A percentile compares a stretch with the other conserved stretches of the same genome.
phyloP scores from a whole-genome alignment of 495 filamentous ascomycete genomes.

The Lindgomyces ingoldianus region DNA sequence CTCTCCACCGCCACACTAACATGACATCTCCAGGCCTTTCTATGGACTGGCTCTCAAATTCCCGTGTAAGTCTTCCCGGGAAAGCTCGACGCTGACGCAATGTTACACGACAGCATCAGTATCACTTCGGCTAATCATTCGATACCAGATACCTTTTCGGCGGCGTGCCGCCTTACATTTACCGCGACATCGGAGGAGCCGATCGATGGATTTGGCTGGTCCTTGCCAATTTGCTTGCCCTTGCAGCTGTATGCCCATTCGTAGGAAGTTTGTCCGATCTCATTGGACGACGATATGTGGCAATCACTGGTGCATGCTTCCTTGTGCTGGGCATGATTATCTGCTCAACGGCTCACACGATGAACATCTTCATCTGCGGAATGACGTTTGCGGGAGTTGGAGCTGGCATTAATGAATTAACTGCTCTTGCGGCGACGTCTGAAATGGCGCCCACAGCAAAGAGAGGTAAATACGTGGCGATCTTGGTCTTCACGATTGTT shows the following conservation, averaged over 20 bases:
- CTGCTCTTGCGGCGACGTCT: constrained; percentile 67
- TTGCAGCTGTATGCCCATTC: constrained; percentile 70
- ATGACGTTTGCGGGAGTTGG: constrained; percentile 65
- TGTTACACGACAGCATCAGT: no score
- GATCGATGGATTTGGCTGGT: constrained; percentile 76
- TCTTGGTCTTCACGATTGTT: constrained; percentile 66
- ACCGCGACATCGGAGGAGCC: constrained; percentile 63
- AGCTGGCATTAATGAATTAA: constrained; percentile 65
- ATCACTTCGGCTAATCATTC: not conserved
- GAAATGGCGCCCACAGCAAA: constrained; percentile 69
- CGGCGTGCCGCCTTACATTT: constrained; percentile 61
- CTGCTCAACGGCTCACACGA: constrained; percentile 56
- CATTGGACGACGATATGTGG: constrained; percentile 67
- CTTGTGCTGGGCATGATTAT: constrained; percentile 67
- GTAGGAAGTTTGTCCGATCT: constrained; percentile 72
- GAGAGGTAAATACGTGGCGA: constrained; percentile 68
- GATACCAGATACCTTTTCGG: constrained; percentile 56
- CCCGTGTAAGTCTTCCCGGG: constrained; percentile 53
- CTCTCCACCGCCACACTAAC: not conserved
- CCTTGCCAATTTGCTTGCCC: constrained; percentile 64
- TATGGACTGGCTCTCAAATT: constrained; percentile 68
- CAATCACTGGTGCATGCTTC: constrained; percentile 59
- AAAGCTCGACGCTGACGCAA: no score
- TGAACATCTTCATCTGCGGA: constrained; percentile 62
- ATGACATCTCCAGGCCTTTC: constrained; percentile 48